Conservation (phyloP, 805 yeast genomes). For the Scheffersomyces ergatensis region DNA sequence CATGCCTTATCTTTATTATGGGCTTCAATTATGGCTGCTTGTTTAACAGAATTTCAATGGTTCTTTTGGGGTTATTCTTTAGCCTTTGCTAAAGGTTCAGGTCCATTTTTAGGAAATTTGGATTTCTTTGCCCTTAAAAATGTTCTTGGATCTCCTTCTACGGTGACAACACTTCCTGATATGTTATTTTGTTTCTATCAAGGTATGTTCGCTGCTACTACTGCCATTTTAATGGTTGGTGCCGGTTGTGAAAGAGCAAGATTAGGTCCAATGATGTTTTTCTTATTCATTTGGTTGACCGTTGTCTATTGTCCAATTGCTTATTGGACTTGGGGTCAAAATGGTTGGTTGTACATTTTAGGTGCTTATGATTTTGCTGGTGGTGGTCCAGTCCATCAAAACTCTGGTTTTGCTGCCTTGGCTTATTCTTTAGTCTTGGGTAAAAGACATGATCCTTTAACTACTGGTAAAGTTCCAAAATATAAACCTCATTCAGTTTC, state of each 20-base stretch:
- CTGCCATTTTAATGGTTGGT: conserved; percentile 93
- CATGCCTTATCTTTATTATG: conserved; percentile 93
- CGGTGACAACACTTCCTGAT: conserved; percentile 75
- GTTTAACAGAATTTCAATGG: conserved; percentile 90
- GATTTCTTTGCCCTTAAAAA: conserved; percentile 76
- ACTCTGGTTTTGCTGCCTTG: conserved; percentile 92
- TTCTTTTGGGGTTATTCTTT: conserved; percentile 97
- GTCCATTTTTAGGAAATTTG: conserved; percentile 74
- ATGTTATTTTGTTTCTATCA: conserved; percentile 87
- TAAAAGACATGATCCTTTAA: conserved; percentile 81
- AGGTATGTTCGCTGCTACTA: conserved; percentile 94
- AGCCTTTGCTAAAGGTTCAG: conserved; percentile 68
- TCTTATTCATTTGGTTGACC: conserved; percentile 90
- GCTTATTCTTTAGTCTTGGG: conserved; percentile 92
- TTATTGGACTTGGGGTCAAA: conserved; percentile 95
- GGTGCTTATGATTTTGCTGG: conserved; percentile 97
- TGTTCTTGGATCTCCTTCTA: conserved; percentile 78
- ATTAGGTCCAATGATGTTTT: conserved; percentile 94
- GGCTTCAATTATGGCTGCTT: conserved; percentile 89
- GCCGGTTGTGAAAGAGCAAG: conserved; percentile 98
- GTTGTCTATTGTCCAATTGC: conserved; percentile 96
- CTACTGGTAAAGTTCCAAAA: conserved; percentile 70
- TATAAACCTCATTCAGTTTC: conserved; percentile 94
- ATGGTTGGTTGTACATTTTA: conserved; percentile 81
- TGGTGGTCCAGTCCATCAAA: conserved; percentile 96